phyloP scores from a whole-genome alignment of 305 asterid species.

The Fraxinus velutina region DNA sequence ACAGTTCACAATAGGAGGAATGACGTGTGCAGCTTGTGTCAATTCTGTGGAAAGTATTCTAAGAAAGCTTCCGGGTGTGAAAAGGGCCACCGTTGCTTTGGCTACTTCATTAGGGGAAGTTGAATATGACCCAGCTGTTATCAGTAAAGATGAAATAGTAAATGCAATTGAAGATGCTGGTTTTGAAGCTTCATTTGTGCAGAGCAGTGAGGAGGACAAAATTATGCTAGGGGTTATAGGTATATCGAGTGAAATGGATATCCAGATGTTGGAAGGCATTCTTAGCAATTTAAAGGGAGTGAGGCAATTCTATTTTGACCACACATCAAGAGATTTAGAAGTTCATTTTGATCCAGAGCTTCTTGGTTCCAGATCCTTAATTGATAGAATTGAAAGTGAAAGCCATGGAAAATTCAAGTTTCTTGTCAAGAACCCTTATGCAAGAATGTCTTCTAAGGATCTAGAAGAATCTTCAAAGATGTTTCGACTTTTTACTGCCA shows the following conservation, averaged over 20 bases:
- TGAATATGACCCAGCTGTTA: conserved; percentile 68
- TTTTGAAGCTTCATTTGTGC: conserved; percentile 90
- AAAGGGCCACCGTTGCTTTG: conserved; percentile 82
- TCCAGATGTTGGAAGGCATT: conserved; percentile 62
- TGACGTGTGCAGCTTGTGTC: conserved; percentile 99
- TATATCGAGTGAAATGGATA: conserved; percentile 60
- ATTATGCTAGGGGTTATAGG: conserved; percentile 70
- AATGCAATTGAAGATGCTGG: conserved; percentile 96
- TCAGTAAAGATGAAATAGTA: conserved; percentile 69
- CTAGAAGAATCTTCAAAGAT: conserved; percentile 78
- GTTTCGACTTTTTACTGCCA: conserved; percentile 79
- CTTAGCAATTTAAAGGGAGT: conserved; percentile 74
- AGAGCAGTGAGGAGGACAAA: conserved; percentile 89
- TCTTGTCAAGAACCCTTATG: conserved; percentile 73
- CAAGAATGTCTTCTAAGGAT: conserved; percentile 87
- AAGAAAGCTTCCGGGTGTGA: conserved; percentile 70
- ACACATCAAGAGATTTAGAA: conserved; percentile 53
- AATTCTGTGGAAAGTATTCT: conserved; percentile 93
- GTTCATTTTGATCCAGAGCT: conserved; percentile 90
- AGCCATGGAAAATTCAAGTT: conserved; percentile 72
- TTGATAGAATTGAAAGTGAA: conserved; percentile 68
- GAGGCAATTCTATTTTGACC: conserved; percentile 59
- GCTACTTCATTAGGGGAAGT: conserved; percentile 96
- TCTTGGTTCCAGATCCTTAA: conserved; percentile 73
- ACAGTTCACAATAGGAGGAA: conserved; percentile 96